Percentiles rank a stretch among this genome's conserved stretches.
Conservation (phyloP, 2,329 filamentous ascomycete species). For the Emmonsiellopsis sp. region DNA sequence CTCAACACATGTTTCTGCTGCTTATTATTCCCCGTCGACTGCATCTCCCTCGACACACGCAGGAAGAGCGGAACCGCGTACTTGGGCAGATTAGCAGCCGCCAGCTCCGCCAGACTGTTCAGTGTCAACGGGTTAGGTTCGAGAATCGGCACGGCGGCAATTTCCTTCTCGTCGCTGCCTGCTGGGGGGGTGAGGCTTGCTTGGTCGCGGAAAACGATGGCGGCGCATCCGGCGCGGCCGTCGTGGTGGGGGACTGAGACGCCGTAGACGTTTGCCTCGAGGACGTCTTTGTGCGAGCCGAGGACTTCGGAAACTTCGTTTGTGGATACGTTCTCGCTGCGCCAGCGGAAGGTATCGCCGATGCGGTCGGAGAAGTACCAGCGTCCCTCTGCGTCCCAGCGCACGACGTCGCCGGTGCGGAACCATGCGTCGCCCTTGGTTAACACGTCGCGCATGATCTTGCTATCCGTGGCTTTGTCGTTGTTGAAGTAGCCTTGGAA, state of each 20-base stretch:
- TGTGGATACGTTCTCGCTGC: constrained; percentile 75
- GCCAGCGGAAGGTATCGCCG: constrained; percentile 49
- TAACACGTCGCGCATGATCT: constrained; percentile 67
- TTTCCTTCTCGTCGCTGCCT: not conserved
- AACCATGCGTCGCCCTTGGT: constrained; percentile 72
- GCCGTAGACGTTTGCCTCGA: constrained; percentile 81
- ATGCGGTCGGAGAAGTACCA: constrained; percentile 67
- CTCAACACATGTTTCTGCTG: constrained; percentile 71
- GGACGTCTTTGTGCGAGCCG: constrained; percentile 55
- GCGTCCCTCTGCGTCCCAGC: constrained; percentile 60
- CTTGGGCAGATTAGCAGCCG: constrained; percentile 50
- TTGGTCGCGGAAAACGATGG: constrained; percentile 49
- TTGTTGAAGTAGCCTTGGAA: constrained; percentile 84
- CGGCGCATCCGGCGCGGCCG: constrained; percentile 73
- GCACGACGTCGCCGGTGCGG: constrained; percentile 72
- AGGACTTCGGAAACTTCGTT: constrained; percentile 72
- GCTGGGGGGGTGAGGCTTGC: constrained; percentile 21
- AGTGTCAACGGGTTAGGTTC: constrained; percentile 38
- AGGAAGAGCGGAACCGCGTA: constrained; percentile 75
- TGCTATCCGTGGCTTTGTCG: constrained; percentile 57
- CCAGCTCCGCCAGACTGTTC: constrained; percentile 53
- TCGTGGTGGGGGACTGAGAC: constrained; percentile 72
- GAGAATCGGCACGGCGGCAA: not conserved
- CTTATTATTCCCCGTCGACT: constrained; percentile 78
- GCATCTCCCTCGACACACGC: constrained; percentile 53